phyloP scores from a whole-genome alignment of 345 rosid genomes.

The Acer saccharum region DNA sequence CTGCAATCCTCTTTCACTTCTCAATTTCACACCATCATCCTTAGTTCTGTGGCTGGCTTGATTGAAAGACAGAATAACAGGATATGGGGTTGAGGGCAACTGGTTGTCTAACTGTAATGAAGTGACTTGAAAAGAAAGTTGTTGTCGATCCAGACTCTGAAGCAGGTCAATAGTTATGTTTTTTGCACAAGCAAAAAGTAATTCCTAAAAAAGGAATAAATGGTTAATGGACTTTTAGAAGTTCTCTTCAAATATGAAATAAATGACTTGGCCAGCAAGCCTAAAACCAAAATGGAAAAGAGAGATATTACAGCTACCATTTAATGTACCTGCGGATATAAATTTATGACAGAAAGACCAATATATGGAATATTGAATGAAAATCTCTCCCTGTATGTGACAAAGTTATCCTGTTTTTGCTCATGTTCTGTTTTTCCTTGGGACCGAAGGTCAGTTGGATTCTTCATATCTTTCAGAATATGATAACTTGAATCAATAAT shows the following conservation, averaged over 20 bases:
- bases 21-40: conserved; percentile 38
- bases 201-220: conserved; percentile 57
- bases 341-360: conserved; percentile 78
- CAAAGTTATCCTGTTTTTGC: conserved; percentile 45
- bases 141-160: conserved; percentile 85
- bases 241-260: neutral
- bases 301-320: neutral
- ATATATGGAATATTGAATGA: conserved; percentile 62
- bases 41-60: conserved; percentile 46
- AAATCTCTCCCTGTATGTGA: conserved; percentile 66
- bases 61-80: conserved; percentile 82
- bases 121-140: conserved; percentile 64
- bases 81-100: conserved; percentile 67
- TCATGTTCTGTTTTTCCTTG: conserved; percentile 49
- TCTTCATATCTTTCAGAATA: conserved; percentile 50
- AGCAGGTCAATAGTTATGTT: conserved; percentile 56
- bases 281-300: neutral
- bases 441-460: conserved; percentile 31
- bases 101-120: conserved; percentile 90
- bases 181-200: conserved; percentile 83
- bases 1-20: conserved; percentile 37
- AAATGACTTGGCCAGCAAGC: neutral
- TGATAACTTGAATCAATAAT: conserved; percentile 84
- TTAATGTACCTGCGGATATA: conserved; percentile 69
- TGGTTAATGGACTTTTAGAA: conserved; percentile 19